Evolutionary conservation across 805 yeast species (phyloP).

Genomic region (Wickerhamomyces subpelliculosus): DNA sequence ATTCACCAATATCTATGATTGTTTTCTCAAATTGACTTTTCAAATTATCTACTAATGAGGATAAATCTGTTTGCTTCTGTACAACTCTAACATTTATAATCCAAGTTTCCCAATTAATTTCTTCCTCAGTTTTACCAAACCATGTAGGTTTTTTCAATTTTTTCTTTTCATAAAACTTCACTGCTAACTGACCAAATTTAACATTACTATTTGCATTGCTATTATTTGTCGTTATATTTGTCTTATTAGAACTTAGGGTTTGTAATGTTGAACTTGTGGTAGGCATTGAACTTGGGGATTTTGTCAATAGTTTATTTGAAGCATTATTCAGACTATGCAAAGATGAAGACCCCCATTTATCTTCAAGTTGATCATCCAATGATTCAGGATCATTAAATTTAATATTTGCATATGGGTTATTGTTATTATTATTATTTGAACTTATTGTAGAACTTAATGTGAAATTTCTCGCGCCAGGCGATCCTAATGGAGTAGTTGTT

Average conservation of each 20-base stretch:
- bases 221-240: neutral
- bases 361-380: neutral
- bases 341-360: conserved; percentile 16
- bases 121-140: conserved; percentile 41
- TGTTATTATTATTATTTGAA: neutral
- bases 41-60: conserved; percentile 14
- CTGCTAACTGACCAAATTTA: conserved; percentile 27
- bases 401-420: neutral
- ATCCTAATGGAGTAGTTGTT: conserved; percentile 12
- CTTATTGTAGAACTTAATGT: conserved; percentile 9
- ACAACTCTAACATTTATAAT: conserved; percentile 41
- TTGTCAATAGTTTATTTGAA: neutral
- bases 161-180: conserved; percentile 34
- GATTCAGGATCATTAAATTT: neutral
- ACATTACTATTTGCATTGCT: conserved; percentile 12
- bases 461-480: conserved; percentile 9
- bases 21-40: conserved; percentile 33
- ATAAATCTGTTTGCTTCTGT: conserved; percentile 18
- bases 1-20: conserved; percentile 40
- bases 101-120: conserved; percentile 70
- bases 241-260: conserved; percentile 10
- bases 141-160: conserved; percentile 43
- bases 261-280: conserved; percentile 1
- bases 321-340: conserved; percentile 1
- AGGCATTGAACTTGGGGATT: conserved; percentile 1